Conservation (phyloP, 345 rosid genomes). For the Corchorus capsularis region DNA sequence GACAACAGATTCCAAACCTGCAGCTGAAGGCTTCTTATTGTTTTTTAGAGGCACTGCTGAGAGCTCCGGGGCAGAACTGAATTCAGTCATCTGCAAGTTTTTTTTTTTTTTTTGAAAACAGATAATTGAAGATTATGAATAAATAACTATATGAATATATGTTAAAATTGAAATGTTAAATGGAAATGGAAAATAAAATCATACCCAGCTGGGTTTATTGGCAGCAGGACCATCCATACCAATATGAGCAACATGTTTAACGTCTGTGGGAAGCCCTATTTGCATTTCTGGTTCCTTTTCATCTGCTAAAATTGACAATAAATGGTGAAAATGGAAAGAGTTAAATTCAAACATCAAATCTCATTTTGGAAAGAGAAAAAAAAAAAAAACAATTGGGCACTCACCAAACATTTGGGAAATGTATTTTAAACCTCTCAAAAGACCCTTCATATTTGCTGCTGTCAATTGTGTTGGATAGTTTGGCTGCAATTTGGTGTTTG, state of each 20-base stretch:
- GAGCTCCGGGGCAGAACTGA: constrained; percentile 2
- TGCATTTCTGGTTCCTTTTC: constrained; percentile 75
- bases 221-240: constrained; percentile 74
- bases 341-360: neutral
- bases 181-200: neutral
- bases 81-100: constrained; percentile 13
- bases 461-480: neutral
- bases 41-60: neutral
- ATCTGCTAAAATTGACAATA: constrained; percentile 35
- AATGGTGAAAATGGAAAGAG: neutral
- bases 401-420: constrained; percentile 73
- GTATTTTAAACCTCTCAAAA: constrained; percentile 69
- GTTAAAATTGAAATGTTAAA: neutral
- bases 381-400: neutral
- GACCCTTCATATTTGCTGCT: constrained; percentile 66
- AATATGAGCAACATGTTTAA: constrained; percentile 90
- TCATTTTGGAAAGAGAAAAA: neutral
- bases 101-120: neutral
- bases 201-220: constrained; percentile 61
- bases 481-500: neutral
- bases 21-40: neutral
- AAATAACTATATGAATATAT: too few species aligned
- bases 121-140: neutral
- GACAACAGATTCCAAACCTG: constrained; percentile 6
- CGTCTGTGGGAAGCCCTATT: constrained; percentile 88